These are phyloP conservation scores for Melanogaster broomeanus DNA, from an alignment of 768 basidiomycete species.

Conservation along the genomic window DNA sequence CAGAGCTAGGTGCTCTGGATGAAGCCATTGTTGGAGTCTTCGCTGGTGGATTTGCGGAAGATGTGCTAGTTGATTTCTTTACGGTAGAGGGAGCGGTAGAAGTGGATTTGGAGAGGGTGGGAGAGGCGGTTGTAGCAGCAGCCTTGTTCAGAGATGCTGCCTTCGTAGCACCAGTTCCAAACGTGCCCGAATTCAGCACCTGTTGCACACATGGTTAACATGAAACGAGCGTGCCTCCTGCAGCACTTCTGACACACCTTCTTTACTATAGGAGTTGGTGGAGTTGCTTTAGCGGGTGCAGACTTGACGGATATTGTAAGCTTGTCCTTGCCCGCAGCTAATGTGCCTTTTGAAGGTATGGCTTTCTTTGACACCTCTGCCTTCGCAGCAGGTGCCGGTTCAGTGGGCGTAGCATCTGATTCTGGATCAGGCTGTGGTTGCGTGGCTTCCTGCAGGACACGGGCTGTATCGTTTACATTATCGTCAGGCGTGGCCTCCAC, in stretches of 20 bases:
- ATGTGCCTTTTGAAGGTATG: conserved; percentile 26
- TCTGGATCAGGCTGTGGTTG: conserved; percentile 17
- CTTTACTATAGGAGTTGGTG: conserved; percentile 62
- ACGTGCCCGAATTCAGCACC: conserved; percentile 68
- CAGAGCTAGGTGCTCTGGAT: conserved; percentile 30
- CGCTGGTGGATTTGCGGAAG: conserved; percentile 28
- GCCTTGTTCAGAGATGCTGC: conserved; percentile 45
- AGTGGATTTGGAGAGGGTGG: conserved; percentile 32
- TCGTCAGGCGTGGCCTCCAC: conserved; percentile 17
- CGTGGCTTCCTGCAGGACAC: conserved; percentile 21
- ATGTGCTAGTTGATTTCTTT: conserved; percentile 29
- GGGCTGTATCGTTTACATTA: conserved; percentile 11
- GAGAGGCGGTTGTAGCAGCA: conserved; percentile 29
- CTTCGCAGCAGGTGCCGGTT: conserved; percentile 14
- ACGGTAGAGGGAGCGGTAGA: conserved; percentile 25
- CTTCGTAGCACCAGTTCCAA: conserved; percentile 59
- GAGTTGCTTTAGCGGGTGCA: conserved; percentile 45
- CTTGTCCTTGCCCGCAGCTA: conserved; percentile 31
- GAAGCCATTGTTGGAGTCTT: conserved; percentile 37
- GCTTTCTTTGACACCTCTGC: conserved; percentile 28
- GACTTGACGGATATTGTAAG: conserved; percentile 43
- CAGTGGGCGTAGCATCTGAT: conserved; percentile 18
- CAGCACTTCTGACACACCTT: conserved; percentile 50
- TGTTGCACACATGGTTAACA: conserved; percentile 36
- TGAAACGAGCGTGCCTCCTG: conserved; percentile 18